Percentiles rank a stretch among this genome's conserved stretches.
Conservation (phyloP, 345 rosid genomes). For the Sisymbrium irio region DNA sequence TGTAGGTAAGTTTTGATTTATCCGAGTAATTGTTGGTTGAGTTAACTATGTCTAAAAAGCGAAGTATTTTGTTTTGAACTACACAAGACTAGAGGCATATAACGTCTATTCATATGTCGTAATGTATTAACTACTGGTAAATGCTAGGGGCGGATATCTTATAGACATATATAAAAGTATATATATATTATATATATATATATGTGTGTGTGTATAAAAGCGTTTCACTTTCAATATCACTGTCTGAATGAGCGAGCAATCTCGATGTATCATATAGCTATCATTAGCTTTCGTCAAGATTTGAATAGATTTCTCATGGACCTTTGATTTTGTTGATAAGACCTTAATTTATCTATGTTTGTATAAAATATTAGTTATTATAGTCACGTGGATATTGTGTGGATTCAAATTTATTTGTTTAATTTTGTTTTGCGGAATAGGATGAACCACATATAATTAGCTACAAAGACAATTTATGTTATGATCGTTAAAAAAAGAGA, state of each 20-base stretch:
- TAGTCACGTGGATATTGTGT: constrained; percentile 6
- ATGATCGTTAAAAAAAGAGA: background rate
- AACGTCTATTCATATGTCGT: background rate
- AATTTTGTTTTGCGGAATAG: background rate
- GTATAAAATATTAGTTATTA: background rate
- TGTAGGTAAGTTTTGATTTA: background rate
- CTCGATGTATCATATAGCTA: background rate
- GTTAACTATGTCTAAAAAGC: background rate
- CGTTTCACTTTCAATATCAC: constrained; percentile 11
- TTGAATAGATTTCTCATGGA: background rate
- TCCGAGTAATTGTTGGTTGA: background rate
- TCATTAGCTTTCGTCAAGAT: constrained; percentile 22
- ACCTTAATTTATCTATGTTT: background rate
- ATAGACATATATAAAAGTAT: background rate
- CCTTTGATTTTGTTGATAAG: constrained; percentile 15
- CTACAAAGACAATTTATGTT: background rate
- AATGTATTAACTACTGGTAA: background rate
- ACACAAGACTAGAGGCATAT: background rate
- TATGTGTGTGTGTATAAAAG: background rate
- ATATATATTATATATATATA: background rate
- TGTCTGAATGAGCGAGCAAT: background rate
- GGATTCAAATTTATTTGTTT: background rate
- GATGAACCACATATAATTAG: background rate
- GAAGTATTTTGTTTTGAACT: background rate
- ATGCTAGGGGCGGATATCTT: background rate